Conservation (phyloP, 2,329 filamentous ascomycete genomes). For the Alternaria gansuensis region DNA sequence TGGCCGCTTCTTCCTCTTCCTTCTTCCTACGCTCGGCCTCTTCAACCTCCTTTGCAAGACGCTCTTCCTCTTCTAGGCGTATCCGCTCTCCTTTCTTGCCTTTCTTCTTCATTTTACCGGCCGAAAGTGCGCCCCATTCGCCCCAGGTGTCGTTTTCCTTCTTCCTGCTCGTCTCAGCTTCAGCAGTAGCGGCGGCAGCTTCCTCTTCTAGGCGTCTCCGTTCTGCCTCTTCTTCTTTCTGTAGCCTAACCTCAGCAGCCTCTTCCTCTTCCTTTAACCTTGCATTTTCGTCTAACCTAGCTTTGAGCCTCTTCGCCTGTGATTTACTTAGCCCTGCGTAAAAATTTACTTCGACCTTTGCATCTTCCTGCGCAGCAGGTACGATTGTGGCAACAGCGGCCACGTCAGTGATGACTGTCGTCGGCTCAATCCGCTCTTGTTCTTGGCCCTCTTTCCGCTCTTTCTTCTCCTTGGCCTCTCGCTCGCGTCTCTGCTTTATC, state of each 20-base stretch:
- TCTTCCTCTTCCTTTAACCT: slow-evolving; percentile 28
- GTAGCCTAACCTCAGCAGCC: slow-evolving; percentile 26
- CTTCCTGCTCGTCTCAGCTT: background rate
- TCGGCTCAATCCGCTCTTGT: slow-evolving; percentile 31
- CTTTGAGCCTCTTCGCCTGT: slow-evolving; percentile 43
- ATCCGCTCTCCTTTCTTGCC: background rate
- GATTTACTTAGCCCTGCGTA: slow-evolving; percentile 41
- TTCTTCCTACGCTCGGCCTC: slow-evolving; percentile 52
- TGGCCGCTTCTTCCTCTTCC: slow-evolving; percentile 48
- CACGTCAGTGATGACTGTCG: background rate
- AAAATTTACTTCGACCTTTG: slow-evolving; percentile 53
- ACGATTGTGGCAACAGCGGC: background rate
- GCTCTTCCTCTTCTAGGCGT: slow-evolving; percentile 32
- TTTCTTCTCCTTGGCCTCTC: slow-evolving; percentile 41
- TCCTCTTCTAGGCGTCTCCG: slow-evolving; percentile 23
- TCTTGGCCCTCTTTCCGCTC: slow-evolving; percentile 39
- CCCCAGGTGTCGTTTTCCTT: background rate
- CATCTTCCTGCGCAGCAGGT: slow-evolving; percentile 27
- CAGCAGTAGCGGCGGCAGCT: background rate
- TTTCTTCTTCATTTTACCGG: background rate
- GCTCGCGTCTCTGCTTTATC: slow-evolving; percentile 42
- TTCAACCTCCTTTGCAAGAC: slow-evolving; percentile 51
- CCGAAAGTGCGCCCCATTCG: background rate
- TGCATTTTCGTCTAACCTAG: slow-evolving; percentile 48
- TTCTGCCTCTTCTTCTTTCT: slow-evolving; percentile 40